Evolutionary conservation across 805 yeast species (phyloP), one percentile per base, ranked within the genome.

Genomic region (Candida krabiensis): DNA sequence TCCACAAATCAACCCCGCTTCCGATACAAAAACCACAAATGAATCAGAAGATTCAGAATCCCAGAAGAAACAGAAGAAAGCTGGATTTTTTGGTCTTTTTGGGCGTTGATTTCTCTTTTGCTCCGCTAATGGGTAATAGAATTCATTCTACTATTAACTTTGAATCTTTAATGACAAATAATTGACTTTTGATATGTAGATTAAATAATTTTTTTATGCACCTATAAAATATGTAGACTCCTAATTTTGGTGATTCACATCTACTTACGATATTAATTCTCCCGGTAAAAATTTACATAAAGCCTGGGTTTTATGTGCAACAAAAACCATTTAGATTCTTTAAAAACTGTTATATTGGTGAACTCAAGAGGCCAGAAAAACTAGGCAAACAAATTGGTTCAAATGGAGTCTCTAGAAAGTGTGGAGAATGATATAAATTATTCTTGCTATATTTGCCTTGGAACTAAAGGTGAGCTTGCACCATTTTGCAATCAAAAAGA

Each of bases 31-130:
- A 9, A 16, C 37, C 16, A 8, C 24, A 8, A 21, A 7, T 11
- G 11, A 21, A 7, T 21, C 24, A 8, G 24, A 21, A 21, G 11
- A 11, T 11, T 21, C 11, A 8, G 24, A 21, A 7, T 7, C 7
- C 7, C 24, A 21, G 24, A 7, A 21, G 4, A 60, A 58, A 17
- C 61, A 66, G 28, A 63, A 78, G 64, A 80, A 77, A 55, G 72
- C 77, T 44, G 87, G 91, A 2, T 78, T 86, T 55, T 80, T 86
- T 56, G 90, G 93, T 5, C 58, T 84, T 16, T 84, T 83, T 63
- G 84, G 89, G 28, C 75, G 80, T 45, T 55, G 41, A 32, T 14
- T 22, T 36, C 24, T 14, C 12, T 15, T 13, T 17, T 30, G 28
- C 35, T 19, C 36, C 30, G 40, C 24, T n/a, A 11, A 12, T 23